Conservation (phyloP, 164 flowering plant species). For the Vitis cinerea region DNA sequence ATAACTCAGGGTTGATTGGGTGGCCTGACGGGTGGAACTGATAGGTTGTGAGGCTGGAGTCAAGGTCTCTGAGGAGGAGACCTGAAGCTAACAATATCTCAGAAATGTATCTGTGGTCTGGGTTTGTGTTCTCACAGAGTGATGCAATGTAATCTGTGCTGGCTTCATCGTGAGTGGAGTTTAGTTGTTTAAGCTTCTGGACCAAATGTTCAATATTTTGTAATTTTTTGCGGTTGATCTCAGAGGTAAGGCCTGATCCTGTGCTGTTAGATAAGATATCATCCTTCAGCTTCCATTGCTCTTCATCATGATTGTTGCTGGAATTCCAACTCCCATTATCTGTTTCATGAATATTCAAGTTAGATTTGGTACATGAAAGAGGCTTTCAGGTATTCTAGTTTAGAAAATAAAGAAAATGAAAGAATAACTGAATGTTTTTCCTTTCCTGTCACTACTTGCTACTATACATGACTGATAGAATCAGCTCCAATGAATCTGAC, state of each 20-base stretch:
- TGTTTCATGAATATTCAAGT: slow-evolving; percentile 16
- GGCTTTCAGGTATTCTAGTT: not conserved
- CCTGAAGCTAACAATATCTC: slow-evolving; percentile 88
- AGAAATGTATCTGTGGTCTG: slow-evolving; percentile 76
- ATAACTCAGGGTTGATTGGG: slow-evolving; percentile 83
- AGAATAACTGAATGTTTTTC: not conserved
- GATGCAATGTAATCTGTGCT: slow-evolving; percentile 60
- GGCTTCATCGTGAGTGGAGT: slow-evolving; percentile 60
- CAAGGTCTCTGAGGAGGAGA: slow-evolving; percentile 77
- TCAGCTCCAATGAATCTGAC: no score
- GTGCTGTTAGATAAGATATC: slow-evolving; percentile 16
- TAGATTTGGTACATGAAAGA: not conserved
- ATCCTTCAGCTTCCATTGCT: slow-evolving; percentile 32
- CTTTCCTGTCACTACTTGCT: not conserved
- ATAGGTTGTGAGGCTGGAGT: slow-evolving; percentile 44
- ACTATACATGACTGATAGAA: not conserved
- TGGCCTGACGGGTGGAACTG: slow-evolving; percentile 79
- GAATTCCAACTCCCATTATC: slow-evolving; percentile 32
- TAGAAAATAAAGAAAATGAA: not conserved
- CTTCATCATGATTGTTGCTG: slow-evolving; percentile 25
- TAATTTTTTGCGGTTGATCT: slow-evolving; percentile 52
- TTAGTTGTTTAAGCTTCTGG: slow-evolving; percentile 57
- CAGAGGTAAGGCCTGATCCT: slow-evolving; percentile 27
- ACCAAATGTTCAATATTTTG: slow-evolving; percentile 54
- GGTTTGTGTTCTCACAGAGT: slow-evolving; percentile 53